Base-by-base conservation (phyloP, 257 asterid species). In the Jacaranda copaia region DNA sequence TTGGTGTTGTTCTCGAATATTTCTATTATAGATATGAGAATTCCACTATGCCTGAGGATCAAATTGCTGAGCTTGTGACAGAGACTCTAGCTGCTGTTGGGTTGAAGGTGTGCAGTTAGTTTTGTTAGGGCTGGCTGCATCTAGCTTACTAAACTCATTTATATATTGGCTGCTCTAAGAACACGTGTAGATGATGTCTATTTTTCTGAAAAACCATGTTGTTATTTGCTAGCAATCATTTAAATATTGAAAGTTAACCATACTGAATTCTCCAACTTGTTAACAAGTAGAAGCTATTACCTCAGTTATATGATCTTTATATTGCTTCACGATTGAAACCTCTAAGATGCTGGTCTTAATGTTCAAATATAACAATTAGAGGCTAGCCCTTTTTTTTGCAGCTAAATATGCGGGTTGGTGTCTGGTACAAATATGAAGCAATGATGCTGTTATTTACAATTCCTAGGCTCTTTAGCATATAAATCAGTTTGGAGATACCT, bases 11-110 rank as follows among this genome's bases (percentile, higher is more conserved):
- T 69, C 66, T 70, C 19, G 57, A 7, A 52, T 62, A 61, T 63
- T 56, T 72, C 74, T 67, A 56, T 69, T 76, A 70, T 84, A 95
- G 99, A 75, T 93, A 96, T 62, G 99, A 96, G 85, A 93, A 96
- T 84, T 96, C 99, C 40, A 82, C 87, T 43, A 93, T 93, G 97
- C 91, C 95, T 0, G 94, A 80, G 83, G 95, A 91, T 82, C 91
- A 91, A 82, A 91, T 96, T 81, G 85, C 93, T 6, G 79, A 84
- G 91, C 92, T 93, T 77, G 99, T 96, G 75, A 86, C 97, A 39
- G 99, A 90, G 68, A 96, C 99, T 77, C 84, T 93, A 81, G 98
- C 97, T 71, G 97, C 99, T 81, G 97, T 96, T 81, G 99, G 99
- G 51, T 85, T 96, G 86, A 96, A 96, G 98, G 99, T 95, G 79